Evolutionary conservation across 805 yeast genomes (phyloP).

Genomic region (Yarrowia sp.): DNA sequence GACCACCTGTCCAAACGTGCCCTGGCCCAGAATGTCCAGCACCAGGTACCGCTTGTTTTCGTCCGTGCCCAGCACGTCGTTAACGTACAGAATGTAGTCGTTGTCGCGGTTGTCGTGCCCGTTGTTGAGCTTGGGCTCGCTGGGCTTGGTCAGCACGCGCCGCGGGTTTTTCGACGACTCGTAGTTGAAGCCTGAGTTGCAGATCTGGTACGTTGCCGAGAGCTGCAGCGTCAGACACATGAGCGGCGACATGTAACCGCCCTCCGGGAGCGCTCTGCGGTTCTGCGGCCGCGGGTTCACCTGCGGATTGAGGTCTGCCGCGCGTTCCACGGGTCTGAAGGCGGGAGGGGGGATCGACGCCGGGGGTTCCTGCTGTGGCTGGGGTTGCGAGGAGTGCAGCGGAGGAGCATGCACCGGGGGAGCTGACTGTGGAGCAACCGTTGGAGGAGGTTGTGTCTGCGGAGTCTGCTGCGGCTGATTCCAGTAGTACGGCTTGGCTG

Average conservation of each 20-base stretch:
- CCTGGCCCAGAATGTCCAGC: constrained; percentile 87
- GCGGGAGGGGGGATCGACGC: constrained; percentile 35
- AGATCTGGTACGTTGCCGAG: constrained; percentile 75
- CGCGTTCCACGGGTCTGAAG: constrained; percentile 39
- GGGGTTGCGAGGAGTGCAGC: background rate
- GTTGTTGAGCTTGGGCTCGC: constrained; percentile 73
- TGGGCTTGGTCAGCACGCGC: constrained; percentile 88
- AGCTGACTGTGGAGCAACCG: background rate
- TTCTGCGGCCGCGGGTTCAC: constrained; percentile 35
- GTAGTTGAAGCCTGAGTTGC: constrained; percentile 82
- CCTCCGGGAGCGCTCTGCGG: constrained; percentile 42
- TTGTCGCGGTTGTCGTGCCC: constrained; percentile 86
- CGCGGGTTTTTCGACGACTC: constrained; percentile 84
- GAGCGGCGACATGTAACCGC: constrained; percentile 55
- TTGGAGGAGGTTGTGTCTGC: background rate
- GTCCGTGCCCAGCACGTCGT: constrained; percentile 84
- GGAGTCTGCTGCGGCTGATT: background rate
- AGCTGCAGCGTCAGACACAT: constrained; percentile 74
- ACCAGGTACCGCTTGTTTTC: constrained; percentile 86
- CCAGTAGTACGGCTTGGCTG: constrained; percentile 7
- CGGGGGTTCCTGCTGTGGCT: background rate
- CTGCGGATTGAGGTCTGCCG: constrained; percentile 40
- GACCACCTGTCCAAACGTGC: constrained; percentile 97
- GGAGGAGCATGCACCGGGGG: background rate
- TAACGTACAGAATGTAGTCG: constrained; percentile 90